These are phyloP conservation scores for Hydnum rufescens DNA, from an alignment of 768 basidiomycete genomes.

Conservation along the genomic window DNA sequence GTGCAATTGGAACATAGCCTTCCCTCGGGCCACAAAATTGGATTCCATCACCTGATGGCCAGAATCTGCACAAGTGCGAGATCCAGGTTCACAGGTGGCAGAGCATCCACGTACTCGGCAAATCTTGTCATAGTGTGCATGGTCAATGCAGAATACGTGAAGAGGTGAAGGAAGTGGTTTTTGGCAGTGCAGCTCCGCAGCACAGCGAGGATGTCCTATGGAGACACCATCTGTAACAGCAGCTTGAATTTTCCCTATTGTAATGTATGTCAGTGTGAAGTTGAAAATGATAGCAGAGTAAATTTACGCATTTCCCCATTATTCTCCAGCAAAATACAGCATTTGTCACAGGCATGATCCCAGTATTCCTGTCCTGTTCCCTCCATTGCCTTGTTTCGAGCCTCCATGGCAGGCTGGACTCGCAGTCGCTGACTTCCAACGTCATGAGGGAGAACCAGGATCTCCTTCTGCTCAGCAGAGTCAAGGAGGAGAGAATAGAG, in stretches of 20 bases:
- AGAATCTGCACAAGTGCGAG: conserved; percentile 12
- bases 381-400: neutral
- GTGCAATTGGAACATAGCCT: conserved; percentile 17
- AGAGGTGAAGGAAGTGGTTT: conserved; percentile 8
- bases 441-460: neutral
- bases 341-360: neutral
- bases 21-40: conserved; percentile 8
- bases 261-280: neutral
- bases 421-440: neutral
- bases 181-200: conserved; percentile 16
- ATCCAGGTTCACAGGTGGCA: conserved; percentile 1
- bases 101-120: conserved; percentile 12
- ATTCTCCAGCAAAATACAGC: neutral
- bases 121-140: conserved; percentile 2
- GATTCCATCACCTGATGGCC: conserved; percentile 11
- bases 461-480: too few species aligned
- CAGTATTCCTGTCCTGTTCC: neutral
- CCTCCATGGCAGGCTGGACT: neutral
- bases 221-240: conserved; percentile 19
- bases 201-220: conserved; percentile 19
- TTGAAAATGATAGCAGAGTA: neutral
- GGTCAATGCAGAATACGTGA: conserved; percentile 11
- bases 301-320: neutral
- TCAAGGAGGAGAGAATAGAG: too few species aligned
- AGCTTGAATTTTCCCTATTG: conserved; percentile 1